Evolutionary conservation across 768 basidiomycete genomes (phyloP).

Genomic region (Chalciporus sphaerocephalus): DNA sequence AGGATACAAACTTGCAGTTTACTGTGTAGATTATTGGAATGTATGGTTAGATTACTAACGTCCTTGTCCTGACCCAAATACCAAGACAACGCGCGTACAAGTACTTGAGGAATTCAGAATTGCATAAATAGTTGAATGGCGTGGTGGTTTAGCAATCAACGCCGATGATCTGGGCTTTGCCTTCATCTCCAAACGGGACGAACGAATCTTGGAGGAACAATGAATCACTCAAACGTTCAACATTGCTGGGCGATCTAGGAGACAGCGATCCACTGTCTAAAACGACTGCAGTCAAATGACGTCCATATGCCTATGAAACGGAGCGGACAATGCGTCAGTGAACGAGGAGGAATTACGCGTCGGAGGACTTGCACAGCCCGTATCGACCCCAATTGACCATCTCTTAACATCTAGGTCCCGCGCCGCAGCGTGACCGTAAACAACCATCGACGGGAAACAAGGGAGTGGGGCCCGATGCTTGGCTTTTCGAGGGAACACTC

Average conservation of each 20-base stretch:
- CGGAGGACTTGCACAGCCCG: constrained; percentile 65
- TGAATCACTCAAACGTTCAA: constrained; percentile 17
- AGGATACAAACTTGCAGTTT: constrained; percentile 31
- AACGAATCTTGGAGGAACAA: constrained; percentile 12
- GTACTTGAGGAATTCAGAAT: not conserved
- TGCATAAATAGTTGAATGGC: not conserved
- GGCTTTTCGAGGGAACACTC: constrained; percentile 8
- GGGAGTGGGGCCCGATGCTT: constrained; percentile 36
- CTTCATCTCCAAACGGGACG: constrained; percentile 56
- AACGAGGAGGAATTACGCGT: not conserved
- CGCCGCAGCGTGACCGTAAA: constrained; percentile 84
- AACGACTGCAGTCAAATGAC: constrained; percentile 63
- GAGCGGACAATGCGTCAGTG: not conserved
- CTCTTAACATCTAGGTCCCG: constrained; percentile 77
- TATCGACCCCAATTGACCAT: constrained; percentile 83
- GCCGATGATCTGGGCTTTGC: constrained; percentile 46
- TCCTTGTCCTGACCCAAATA: not conserved
- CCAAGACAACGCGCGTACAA: not conserved
- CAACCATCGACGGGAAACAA: constrained; percentile 70
- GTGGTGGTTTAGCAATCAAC: constrained; percentile 40
- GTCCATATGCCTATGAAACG: constrained; percentile 51
- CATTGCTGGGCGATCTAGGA: constrained; percentile 1
- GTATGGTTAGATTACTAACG: not conserved
- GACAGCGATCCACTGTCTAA: constrained; percentile 35
- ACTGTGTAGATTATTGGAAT: constrained; percentile 16